Conservation (phyloP, 441 rosid species). For the Gossypium gossypioides region DNA sequence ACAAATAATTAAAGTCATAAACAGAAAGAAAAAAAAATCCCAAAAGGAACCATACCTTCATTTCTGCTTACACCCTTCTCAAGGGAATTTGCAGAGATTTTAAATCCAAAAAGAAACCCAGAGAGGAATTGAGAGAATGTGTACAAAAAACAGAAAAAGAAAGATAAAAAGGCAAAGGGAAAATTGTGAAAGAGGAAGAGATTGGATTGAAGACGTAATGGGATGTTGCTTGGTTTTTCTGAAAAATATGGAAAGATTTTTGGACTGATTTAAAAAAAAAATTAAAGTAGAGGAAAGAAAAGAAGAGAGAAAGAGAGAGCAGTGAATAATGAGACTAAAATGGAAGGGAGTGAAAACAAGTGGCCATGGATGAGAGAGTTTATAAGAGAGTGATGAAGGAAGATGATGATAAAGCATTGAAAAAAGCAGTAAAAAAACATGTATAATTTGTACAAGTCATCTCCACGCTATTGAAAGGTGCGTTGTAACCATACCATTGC, state of each 20-base stretch:
- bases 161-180: not conserved
- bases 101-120: conserved; percentile 10
- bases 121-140: conserved; percentile 16
- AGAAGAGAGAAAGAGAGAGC: conserved; percentile 1
- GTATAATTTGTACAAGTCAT: not conserved
- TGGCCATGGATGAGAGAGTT: not conserved
- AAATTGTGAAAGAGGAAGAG: not conserved
- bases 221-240: conserved; percentile 19
- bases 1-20: not conserved
- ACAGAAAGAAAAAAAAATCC: not conserved
- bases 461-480: conserved; percentile 18
- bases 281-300: conserved; percentile 56
- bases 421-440: not conserved
- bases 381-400: conserved; percentile 1
- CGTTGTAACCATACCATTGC: conserved; percentile 6
- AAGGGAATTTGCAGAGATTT: conserved; percentile 19
- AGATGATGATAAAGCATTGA: conserved; percentile 7
- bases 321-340: not conserved
- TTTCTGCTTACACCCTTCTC: conserved; percentile 15
- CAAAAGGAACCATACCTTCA: conserved; percentile 45
- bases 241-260: conserved; percentile 19
- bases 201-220: conserved; percentile 16
- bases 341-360: conserved; percentile 9
- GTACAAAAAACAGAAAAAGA: not conserved
- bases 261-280: conserved; percentile 33